Conservation (phyloP, 495 filamentous ascomycete genomes). For the Filosporella fistucella region DNA sequence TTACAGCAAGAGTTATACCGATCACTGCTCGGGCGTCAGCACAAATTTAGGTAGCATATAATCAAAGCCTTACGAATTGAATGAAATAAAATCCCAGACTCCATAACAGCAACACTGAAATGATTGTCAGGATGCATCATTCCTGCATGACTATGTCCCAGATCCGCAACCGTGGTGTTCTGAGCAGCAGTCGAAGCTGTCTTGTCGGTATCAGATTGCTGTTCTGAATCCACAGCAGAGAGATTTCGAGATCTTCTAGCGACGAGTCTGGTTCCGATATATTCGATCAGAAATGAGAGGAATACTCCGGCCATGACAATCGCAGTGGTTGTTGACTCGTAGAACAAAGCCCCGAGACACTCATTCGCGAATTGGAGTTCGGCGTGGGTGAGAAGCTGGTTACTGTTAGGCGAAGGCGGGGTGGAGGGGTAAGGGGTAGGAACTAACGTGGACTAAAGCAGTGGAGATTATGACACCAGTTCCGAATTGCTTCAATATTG, state of each 20-base stretch:
- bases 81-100: slow-evolving; percentile 70
- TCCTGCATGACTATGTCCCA: background rate
- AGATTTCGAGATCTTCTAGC: slow-evolving; percentile 14
- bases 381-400: slow-evolving; percentile 61
- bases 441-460: slow-evolving; percentile 60
- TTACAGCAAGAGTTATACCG: slow-evolving; percentile 53
- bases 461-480: slow-evolving; percentile 71
- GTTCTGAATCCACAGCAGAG: background rate
- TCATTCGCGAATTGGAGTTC: slow-evolving; percentile 51
- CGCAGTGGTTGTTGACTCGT: slow-evolving; percentile 56
- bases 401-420: no score
- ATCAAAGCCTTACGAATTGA: slow-evolving; percentile 44
- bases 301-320: slow-evolving; percentile 64
- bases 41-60: background rate
- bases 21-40: slow-evolving; percentile 38
- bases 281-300: slow-evolving; percentile 58
- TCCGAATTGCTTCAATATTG: slow-evolving; percentile 64
- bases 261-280: slow-evolving; percentile 47
- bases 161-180: background rate
- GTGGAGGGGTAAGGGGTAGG: no score
- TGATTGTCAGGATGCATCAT: background rate
- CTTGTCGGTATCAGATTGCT: slow-evolving; percentile 17
- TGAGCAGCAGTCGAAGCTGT: background rate
- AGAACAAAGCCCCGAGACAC: slow-evolving; percentile 55
- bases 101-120: slow-evolving; percentile 41